Base-by-base conservation (phyloP, 306 rosid genomes). In the Parietaria judaica region DNA sequence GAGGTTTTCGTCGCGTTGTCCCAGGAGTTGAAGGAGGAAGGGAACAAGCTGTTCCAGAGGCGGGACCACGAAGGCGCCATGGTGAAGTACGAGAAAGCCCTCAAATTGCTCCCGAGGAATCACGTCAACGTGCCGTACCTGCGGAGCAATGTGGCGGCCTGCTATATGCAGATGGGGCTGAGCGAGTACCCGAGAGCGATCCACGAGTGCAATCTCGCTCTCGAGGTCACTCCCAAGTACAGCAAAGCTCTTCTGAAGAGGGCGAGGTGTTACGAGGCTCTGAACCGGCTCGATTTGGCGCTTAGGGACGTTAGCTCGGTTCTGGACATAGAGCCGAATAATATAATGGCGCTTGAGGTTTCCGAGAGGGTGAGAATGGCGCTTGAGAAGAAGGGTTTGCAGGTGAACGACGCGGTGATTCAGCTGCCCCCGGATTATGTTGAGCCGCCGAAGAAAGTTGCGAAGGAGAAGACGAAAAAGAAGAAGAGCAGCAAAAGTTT, bases 101-200 rank as follows among this genome's bases (percentile, higher is more conserved):
- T 92, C 58, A 86, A 75, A 67, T 73, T 88, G 67, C 95, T 92
- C 72, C 95, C 96, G 1, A 83, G 23, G 49, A 80, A 79, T 70
- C 98, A 92, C 72, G 70, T 80, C 44, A 96, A 92, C 66, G 90
- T 88, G 39, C 77, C 96, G 49, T 70, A 86, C 80, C 84, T 92
- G 66, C 78, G 94, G 69, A 88, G 98, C 75, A 83, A 88, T 73
- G 77, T 85, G 79, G 96, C 98, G 1, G 85, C 98, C 0, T 92
- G 98, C 73, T 92, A 80, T 68, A 92, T 92, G 96, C 98, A 92
- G 79, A 80, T 88, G 92, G 98, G 96, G 66, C n/a, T 79, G 16
- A 36, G 81, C 37, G 86, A 83, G 72, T 92, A 83, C 47, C 98
- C 98, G 3, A 79, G 84, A 82, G 98, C 98, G 1, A 75, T 92